These are phyloP conservation scores for Sugiyamaella marilandica DNA, from an alignment of 805 yeast genomes.

Conservation along the genomic window DNA sequence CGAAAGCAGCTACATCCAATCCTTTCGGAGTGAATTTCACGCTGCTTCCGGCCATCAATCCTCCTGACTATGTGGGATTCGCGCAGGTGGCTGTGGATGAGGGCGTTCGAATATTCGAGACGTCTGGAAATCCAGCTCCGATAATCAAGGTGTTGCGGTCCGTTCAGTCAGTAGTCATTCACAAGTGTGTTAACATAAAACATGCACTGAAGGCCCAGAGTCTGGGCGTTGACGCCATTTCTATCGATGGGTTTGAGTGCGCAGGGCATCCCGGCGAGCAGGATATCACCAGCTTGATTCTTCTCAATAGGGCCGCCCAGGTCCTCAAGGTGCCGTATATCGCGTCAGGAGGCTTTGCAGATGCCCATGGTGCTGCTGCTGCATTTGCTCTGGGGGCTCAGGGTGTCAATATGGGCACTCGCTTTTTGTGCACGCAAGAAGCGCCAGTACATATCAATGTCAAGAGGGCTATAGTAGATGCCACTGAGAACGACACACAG, in stretches of 20 bases:
- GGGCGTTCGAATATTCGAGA: slow-evolving; percentile 32
- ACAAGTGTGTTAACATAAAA: slow-evolving; percentile 29
- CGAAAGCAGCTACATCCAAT: slow-evolving; percentile 22
- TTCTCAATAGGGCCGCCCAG: slow-evolving; percentile 28
- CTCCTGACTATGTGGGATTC: slow-evolving; percentile 30
- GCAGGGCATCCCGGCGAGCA: slow-evolving; percentile 37
- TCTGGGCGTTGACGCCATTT: slow-evolving; percentile 31
- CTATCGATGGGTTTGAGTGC: slow-evolving; percentile 34
- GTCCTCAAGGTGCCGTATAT: slow-evolving; percentile 29
- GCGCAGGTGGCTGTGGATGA: slow-evolving; percentile 32
- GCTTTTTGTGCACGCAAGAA: slow-evolving; percentile 31
- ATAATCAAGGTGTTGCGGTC: slow-evolving; percentile 24
- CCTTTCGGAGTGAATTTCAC: slow-evolving; percentile 34
- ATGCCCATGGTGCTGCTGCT: slow-evolving; percentile 32
- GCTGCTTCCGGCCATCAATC: slow-evolving; percentile 30
- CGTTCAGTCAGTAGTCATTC: slow-evolving; percentile 25
- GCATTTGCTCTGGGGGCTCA: slow-evolving; percentile 32
- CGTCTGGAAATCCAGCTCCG: slow-evolving; percentile 32
- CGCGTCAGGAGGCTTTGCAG: slow-evolving; percentile 33
- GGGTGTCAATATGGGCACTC: slow-evolving; percentile 33
- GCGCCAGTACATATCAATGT: slow-evolving; percentile 28
- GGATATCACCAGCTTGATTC: slow-evolving; percentile 27
- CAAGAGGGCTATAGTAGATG: slow-evolving; percentile 23
- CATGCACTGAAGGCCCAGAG: slow-evolving; percentile 32
- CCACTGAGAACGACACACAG: slow-evolving; percentile 28